phyloP scores from a whole-genome alignment of 2,329 filamentous ascomycete genomes.

The Fusarium decemcellulare region DNA sequence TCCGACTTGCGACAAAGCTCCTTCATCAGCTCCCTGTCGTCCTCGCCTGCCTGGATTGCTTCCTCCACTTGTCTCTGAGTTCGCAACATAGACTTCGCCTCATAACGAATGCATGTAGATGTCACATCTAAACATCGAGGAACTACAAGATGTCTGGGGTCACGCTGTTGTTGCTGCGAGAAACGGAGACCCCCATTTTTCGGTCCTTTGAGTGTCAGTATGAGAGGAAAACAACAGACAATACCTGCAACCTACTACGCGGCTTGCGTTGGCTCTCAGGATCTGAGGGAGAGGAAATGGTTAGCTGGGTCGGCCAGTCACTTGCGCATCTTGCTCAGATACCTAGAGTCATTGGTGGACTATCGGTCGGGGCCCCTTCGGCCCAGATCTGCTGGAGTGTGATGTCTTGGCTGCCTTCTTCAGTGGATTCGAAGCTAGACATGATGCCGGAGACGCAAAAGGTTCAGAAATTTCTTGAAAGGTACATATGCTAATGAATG shows the following conservation, averaged over 20 bases:
- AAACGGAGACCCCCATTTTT: background rate
- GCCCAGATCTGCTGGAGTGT: background rate
- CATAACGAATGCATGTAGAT: background rate
- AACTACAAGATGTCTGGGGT: constrained; percentile 10
- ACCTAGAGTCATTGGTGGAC: background rate
- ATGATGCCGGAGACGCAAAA: background rate
- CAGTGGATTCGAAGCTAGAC: background rate
- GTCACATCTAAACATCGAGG: constrained; percentile 1
- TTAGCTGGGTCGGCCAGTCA: background rate
- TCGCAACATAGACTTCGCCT: background rate
- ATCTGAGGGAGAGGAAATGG: background rate
- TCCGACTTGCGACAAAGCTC: background rate
- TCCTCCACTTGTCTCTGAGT: background rate
- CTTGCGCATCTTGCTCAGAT: background rate
- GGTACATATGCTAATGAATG: background rate
- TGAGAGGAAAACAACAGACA: too few species aligned
- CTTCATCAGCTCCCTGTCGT: background rate
- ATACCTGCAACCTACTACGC: background rate
- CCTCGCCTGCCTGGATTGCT: background rate
- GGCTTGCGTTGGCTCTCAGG: background rate
- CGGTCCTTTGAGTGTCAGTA: background rate
- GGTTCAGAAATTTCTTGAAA: background rate
- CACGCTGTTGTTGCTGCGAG: constrained; percentile 4
- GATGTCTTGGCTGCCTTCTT: background rate
- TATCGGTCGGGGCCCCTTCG: background rate